These are phyloP conservation scores for Gremmenia infestans DNA, from an alignment of 2,329 filamentous ascomycete species.

Conservation along the genomic window DNA sequence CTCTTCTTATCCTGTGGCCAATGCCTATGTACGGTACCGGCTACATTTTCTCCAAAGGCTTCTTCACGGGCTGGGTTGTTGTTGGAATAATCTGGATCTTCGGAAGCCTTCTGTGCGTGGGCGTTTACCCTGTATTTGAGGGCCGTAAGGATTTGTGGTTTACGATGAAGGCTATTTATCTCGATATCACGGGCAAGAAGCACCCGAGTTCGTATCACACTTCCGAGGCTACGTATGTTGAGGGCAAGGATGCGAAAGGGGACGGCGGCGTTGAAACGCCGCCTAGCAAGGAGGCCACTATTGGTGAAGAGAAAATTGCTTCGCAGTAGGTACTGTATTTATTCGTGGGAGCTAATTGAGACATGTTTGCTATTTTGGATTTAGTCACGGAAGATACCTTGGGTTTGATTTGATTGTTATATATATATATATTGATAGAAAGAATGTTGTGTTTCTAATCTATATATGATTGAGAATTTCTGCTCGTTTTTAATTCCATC, in stretches of 20 bases:
- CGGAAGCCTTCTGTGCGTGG: slow-evolving; percentile 65
- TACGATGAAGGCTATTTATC: slow-evolving; percentile 56
- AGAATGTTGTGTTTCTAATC: too few species aligned
- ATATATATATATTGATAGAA: too few species aligned
- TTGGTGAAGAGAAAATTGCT: slow-evolving; percentile 12
- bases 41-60: slow-evolving; percentile 77
- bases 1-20: slow-evolving; percentile 78
- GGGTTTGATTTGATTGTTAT: too few species aligned
- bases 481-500: too few species aligned
- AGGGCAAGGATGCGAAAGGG: slow-evolving; percentile 21
- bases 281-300: slow-evolving; percentile 2
- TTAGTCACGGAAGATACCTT: too few species aligned
- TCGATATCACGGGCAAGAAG: slow-evolving; percentile 49
- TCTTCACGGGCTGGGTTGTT: slow-evolving; percentile 78
- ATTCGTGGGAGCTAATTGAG: too few species aligned
- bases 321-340: background rate
- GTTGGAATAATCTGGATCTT: slow-evolving; percentile 80
- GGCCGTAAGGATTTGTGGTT: slow-evolving; percentile 61
- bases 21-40: slow-evolving; percentile 83
- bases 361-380: too few species aligned
- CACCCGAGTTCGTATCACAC: slow-evolving; percentile 26
- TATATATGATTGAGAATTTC: too few species aligned
- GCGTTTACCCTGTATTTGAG: slow-evolving; percentile 77
- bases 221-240: slow-evolving; percentile 23
- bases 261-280: slow-evolving; percentile 18